phyloP scores from a whole-genome alignment of 805 yeast genomes.

The Wickerhamomyces alni region DNA sequence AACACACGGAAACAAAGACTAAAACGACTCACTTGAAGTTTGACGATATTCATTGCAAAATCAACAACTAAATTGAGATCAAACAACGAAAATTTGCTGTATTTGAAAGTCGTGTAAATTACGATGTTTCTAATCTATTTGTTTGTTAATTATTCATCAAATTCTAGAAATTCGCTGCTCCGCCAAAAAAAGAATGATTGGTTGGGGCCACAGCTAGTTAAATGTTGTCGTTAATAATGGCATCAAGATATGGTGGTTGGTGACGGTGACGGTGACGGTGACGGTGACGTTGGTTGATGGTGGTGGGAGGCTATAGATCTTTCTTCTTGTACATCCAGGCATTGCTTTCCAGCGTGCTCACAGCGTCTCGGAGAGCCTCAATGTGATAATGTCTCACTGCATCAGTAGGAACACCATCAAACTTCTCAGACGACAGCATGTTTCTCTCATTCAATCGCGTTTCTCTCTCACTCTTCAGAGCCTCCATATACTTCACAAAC shows the following conservation, averaged over 20 bases:
- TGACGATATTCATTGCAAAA: constrained; percentile 53
- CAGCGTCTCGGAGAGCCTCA: not conserved
- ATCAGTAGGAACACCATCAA: not conserved
- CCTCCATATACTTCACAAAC: constrained; percentile 2
- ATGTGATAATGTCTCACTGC: not conserved
- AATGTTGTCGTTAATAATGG: no score
- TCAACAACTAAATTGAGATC: not conserved
- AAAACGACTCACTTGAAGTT: constrained; percentile 43
- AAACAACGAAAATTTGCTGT: not conserved
- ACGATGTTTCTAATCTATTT: no score
- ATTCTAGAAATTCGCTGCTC: no score
- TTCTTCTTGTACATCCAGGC: not conserved
- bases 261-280: no score
- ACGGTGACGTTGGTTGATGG: no score
- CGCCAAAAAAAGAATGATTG: no score
- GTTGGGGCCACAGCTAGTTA: no score
- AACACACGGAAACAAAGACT: no score
- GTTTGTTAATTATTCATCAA: no score
- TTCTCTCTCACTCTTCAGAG: not conserved
- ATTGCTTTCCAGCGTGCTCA: not conserved
- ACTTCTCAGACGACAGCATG: not conserved
- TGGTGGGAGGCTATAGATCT: not conserved
- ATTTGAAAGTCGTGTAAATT: no score
- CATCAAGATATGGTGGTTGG: no score
- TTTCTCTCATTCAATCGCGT: not conserved